Base-by-base conservation (phyloP, 345 rosid species). In the Passiflora organensis region DNA sequence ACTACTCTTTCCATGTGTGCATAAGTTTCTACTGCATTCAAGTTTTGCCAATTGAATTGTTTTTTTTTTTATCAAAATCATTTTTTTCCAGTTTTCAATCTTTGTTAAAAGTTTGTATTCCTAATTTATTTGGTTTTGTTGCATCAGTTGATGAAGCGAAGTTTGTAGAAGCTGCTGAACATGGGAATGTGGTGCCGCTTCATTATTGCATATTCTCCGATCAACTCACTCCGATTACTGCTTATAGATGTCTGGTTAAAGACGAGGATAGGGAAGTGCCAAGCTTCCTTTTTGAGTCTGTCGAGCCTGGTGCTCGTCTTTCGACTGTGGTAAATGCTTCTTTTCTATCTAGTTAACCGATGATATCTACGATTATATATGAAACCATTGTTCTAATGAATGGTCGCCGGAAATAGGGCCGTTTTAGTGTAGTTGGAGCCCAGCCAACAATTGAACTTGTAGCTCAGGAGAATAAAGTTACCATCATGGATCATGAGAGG, bases 231-330 rank as follows among this genome's bases (percentile, higher is more conserved):
- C 99, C 95, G 0, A 84, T 93, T 49, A 69, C 82, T 55, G 99
- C 94, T 43, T 89, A 86, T 55, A 82, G 96, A 36, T 93, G 99
- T 69, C 53, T 93, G 66, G 96, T 86, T n/a, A 70, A 69, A 60
- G 95, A 80, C 67, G 89, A 89, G 51, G 94, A 93, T 53, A 76
- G 80, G 32, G 96, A 93, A 37, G 80, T 89, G 52, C 95, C 99
- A 0, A 86, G 95, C 68, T 93, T 93, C 67, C 91, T 86, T 16
- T 93, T 76, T 25, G 96, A 93, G 71, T 77, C 96, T 0, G 91
- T 84, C 14, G 82, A 88, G 73, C 89, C 93, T 16, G 89, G 91
- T 57, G 39, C 59, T 56, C 66, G n/a, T 56, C 48, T 46, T 70
- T 84, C 95, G 14, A 79, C 32, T 53, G 80, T 88, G 53, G 98